phyloP scores from a whole-genome alignment of 768 basidiomycete species.

The Mycena kentingensis region DNA sequence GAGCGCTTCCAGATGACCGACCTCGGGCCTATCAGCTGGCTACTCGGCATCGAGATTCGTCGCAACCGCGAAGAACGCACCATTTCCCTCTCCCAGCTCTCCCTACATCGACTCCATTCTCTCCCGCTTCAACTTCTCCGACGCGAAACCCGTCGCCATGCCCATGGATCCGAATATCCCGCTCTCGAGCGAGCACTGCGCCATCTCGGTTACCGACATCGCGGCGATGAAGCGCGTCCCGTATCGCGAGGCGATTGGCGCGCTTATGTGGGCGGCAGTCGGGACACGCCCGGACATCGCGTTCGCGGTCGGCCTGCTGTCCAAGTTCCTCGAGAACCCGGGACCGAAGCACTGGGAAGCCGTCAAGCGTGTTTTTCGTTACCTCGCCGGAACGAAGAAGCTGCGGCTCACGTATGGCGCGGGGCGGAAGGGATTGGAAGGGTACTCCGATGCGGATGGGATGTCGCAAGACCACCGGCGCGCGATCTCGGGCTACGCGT shows the following conservation, averaged over 20 bases:
- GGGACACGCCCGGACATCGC: constrained; percentile 26
- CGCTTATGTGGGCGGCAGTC: constrained; percentile 30
- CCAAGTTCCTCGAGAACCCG: constrained; percentile 32
- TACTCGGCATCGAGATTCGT: constrained; percentile 11
- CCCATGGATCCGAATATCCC: constrained; percentile 6
- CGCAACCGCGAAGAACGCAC: constrained; percentile 12
- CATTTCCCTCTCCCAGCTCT: constrained; percentile 8
- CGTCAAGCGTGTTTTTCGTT: constrained; percentile 36
- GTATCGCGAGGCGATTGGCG: constrained; percentile 30
- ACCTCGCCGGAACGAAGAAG: constrained; percentile 29
- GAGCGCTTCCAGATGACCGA: constrained; percentile 6
- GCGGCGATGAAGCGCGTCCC: constrained; percentile 22
- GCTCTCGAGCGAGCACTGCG: constrained; percentile 5
- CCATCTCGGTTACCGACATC: constrained; percentile 7
- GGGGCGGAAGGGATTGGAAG: constrained; percentile 15
- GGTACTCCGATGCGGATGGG: constrained; percentile 18
- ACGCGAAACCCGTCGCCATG: constrained; percentile 6
- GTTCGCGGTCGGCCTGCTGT: constrained; percentile 26
- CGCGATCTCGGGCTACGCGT: constrained; percentile 33
- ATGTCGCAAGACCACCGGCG: constrained; percentile 10
- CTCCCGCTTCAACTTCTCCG: constrained; percentile 2
- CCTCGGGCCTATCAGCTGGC: constrained; percentile 6
- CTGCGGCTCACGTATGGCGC: constrained; percentile 19
- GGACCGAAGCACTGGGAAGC: constrained; percentile 36
- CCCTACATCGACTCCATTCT: constrained; percentile 11